Evolutionary conservation across 2,329 filamentous ascomycete genomes (phyloP).

Genomic region (Coniochaeta hoffmannii): DNA sequence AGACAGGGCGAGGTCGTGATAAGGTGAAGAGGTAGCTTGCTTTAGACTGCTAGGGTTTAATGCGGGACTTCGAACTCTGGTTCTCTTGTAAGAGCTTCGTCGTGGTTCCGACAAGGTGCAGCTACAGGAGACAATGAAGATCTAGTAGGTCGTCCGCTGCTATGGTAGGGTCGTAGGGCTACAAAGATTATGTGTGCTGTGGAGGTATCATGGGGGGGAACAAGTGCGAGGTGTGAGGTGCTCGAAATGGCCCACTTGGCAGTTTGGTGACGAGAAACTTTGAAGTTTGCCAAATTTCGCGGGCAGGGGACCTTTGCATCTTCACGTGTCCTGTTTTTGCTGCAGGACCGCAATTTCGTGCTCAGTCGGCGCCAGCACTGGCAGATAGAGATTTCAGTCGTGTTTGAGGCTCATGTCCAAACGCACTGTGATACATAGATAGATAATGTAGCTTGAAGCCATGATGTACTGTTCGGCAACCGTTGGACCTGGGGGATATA

Average conservation of each 20-base stretch:
- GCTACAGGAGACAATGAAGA: not conserved
- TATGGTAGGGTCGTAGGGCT: not conserved
- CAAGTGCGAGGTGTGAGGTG: constrained; percentile 4
- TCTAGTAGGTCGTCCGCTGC: no score
- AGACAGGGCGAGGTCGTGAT: not conserved
- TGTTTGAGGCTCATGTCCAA: no score
- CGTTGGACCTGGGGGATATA: no score
- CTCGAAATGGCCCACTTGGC: constrained; percentile 4
- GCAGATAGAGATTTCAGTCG: not conserved
- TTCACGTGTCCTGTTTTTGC: constrained; percentile 3
- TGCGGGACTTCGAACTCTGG: not conserved
- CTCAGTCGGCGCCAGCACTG: not conserved
- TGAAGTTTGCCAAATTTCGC: constrained; percentile 8
- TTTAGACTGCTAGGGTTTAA: no score
- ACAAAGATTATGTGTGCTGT: not conserved
- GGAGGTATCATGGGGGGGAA: not conserved
- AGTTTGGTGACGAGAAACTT: constrained; percentile 8
- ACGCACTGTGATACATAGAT: no score
- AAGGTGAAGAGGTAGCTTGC: not conserved
- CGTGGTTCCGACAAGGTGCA: not conserved
- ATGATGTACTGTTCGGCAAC: no score
- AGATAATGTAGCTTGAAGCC: no score
- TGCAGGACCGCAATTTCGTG: not conserved
- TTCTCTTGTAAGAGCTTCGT: not conserved
- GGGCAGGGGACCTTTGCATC: constrained; percentile 9